These are phyloP conservation scores for Trichophyton rubrum DNA, from an alignment of 2,329 filamentous ascomycete species.

Conservation along the genomic window DNA sequence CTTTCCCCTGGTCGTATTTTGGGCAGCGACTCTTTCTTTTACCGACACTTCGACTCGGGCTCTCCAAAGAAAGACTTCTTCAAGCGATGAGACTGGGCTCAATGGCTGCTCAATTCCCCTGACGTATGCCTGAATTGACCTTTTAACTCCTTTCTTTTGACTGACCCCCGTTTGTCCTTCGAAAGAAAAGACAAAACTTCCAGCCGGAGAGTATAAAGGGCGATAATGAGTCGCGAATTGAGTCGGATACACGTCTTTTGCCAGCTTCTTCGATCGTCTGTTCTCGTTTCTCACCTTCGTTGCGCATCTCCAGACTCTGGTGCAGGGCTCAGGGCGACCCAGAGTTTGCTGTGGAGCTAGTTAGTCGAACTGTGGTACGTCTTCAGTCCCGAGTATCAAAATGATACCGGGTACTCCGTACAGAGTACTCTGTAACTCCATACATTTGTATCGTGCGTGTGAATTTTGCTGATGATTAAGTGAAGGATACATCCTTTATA, in stretches of 20 bases:
- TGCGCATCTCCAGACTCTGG: background rate
- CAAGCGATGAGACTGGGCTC: background rate
- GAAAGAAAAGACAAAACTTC: background rate
- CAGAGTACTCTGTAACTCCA: too few species aligned
- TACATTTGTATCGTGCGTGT: background rate
- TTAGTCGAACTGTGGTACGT: too few species aligned
- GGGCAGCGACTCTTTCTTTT: background rate
- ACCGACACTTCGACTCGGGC: background rate
- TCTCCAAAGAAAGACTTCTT: background rate
- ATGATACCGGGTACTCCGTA: too few species aligned
- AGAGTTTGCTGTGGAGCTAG: background rate
- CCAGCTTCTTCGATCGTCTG: background rate
- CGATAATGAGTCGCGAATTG: constrained; percentile 5
- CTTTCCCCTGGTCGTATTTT: too few species aligned
- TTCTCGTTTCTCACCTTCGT: background rate
- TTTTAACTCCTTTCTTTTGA: background rate
- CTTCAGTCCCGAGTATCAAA: background rate
- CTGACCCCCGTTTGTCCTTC: background rate
- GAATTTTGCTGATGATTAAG: background rate
- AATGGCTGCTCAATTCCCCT: constrained; percentile 2
- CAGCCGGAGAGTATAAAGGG: background rate
- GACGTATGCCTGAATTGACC: background rate
- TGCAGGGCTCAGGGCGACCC: background rate
- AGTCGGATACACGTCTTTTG: background rate
- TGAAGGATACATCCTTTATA: background rate